Base-by-base conservation (phyloP, 2,329 filamentous ascomycete genomes). In the Cladophialophora immunda region DNA sequence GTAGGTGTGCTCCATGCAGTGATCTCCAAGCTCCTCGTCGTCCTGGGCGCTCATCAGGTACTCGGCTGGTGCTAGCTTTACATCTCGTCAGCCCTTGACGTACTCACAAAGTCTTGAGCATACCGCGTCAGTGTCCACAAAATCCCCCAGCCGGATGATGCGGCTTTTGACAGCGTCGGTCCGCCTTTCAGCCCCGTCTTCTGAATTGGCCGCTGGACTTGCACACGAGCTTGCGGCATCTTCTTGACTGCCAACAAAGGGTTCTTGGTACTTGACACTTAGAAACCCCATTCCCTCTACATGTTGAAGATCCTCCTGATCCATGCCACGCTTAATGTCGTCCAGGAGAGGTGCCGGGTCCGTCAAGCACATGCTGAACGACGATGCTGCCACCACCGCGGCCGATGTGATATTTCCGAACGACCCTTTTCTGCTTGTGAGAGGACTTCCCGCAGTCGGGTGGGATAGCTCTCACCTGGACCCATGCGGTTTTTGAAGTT, bases 401-500 rank as follows among this genome's bases (percentile, higher is more conserved):
- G 82, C 81, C 0, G 81, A 82, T 1, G 77, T 75, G 27, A 84
- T 71, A 67, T 81, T 79, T 0, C 81, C 82, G 66, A 84, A 32
- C 2, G 53, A 55, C 29, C 53, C 22, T 30, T 11, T 11, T 27
- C 8, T 11, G 17, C 17, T 6, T 22, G 45, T 50, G 78, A 80
- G 34, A 11, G 62, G 34, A 62, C 55, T 59, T 63, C n/a, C 64
- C 29, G 61, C 56, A 45, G 25, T 30, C 38, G 34, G 47, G 27
- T 56, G 19, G 58, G 13, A 50, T 11, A 36, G 29, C 22, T 11
- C 47, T 25, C 61, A 79, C 80, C 79, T 68, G 73, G 75, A 1
- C 80, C 80, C 79, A 82, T 82, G 1, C 81, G 71, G 65, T 83
- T 82, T 66, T 79, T 70, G 63, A 82, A 83, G 68, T 83, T 83